Base-by-base conservation (phyloP, 2,329 filamentous ascomycete species). In the Didymella arachidicola region DNA sequence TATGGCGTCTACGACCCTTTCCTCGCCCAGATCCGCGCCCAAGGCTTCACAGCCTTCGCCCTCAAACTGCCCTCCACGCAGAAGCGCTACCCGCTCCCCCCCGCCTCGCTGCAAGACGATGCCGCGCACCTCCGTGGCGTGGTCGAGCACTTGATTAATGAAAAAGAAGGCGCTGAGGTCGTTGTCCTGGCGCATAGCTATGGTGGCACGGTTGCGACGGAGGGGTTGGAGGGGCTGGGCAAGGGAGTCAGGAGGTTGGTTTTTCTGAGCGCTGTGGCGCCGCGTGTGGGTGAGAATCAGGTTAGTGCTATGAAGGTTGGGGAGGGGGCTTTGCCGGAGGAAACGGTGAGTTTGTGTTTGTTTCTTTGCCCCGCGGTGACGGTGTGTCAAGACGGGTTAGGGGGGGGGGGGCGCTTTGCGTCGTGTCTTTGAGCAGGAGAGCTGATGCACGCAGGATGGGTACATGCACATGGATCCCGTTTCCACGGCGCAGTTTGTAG, bases 81-180 rank as follows among this genome's bases (percentile, higher is more conserved):
- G 18, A 62, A 65, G 56, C 54, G 62, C 3, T 22, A 51, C 41
- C 62, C 59, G 1, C 60, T 55, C 4, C 39, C 50, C 8, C 65
- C 65, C 0, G 64, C 69, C 0, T 67, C 60, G 11, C 63, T 69
- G 59, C 25, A 51, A 2, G 69, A 70, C 38, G 75, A 78, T 51
- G 74, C 71, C 0, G 57, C 59, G 30, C 60, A 66, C 11, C 71
- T 78, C 18, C 65, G 60, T 3, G 48, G 51, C 7, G 65, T 57
- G 0, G 64, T 64, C 5, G 60, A 66, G 14, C 47, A 51, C 3
- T 42, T 75, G 0, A 53, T 69, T 14, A 65, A 66, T 2, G 57
- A 73, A 43, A 72, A 67, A 12, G 55, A 45, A 1, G 55, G 50
- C 0, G 74, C 72, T 36, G 71, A 78, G 22, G 65, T 78, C 4